Base-by-base conservation (phyloP, 2,329 filamentous ascomycete genomes). In the Helotiales sp. region DNA sequence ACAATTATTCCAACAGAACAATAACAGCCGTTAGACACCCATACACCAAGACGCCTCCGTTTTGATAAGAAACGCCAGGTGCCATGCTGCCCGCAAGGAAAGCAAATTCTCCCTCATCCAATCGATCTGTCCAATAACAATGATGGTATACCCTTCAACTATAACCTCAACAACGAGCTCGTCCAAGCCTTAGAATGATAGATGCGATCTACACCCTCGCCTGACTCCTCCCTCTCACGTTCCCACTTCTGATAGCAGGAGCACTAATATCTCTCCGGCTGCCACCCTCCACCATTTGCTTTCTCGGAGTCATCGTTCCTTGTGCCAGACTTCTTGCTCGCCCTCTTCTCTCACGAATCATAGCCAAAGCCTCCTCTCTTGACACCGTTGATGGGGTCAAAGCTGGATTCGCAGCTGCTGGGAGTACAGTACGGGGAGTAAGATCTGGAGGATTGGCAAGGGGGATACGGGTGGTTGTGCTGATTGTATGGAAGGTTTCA, bases 331-430 rank as follows among this genome's bases (percentile, higher is more conserved):
- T 90, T 64, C 85, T 81, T 56, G 89, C 88, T 46, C 90, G 78
- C 6, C 88, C 88, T 53, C 90, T 77, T 27, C 90, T 80, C 74
- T 90, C 86, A 53, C 86, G 81, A 64, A 93, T 93, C 70, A 87
- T 85, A 55, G 87, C 87, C 15, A 93, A 79, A 3, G 89, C 89
- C 72, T 91, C 81, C 71, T 91, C 90, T 54, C 90, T 81, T 25
- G 84, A 84, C 82, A 88, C 85, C 36, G 85, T 88, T n/a, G n/a
- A n/a, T 5, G 84, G 83, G 40, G 81, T 86, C 59, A 87, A 71
- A 9, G 83, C 83, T 19, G 82, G 81, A 69, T 85, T 51, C 5
- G 55, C 31, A 17, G 61, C 60, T 49, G 57, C 52, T n/a, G 62
- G 62, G n/a, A 60, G 47, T 17, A 38, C 31, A 3, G 58, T 57